These are phyloP conservation scores for Aquilaria sinensis DNA, from an alignment of 345 rosid genomes.

Conservation along the genomic window DNA sequence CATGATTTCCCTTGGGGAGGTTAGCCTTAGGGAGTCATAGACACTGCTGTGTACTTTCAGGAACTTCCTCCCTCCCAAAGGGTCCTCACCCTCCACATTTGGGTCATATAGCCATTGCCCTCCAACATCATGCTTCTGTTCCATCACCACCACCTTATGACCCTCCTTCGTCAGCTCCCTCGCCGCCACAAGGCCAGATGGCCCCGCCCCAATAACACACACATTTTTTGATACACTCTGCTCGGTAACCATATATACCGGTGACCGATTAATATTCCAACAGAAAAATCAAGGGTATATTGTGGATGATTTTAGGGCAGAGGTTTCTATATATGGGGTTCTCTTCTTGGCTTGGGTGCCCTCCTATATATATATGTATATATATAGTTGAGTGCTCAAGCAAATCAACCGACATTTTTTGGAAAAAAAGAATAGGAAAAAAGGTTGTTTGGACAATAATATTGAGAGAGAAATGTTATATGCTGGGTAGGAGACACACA, in stretches of 20 bases:
- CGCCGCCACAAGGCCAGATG: constrained; percentile 82
- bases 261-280: no score
- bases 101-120: constrained; percentile 88
- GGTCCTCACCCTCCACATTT: constrained; percentile 48
- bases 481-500: constrained; percentile 32
- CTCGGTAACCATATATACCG: constrained; percentile 35
- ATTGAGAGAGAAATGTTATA: constrained; percentile 13
- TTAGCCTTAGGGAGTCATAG: constrained; percentile 65
- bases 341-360: no score
- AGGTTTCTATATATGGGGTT: background rate
- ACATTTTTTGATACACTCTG: constrained; percentile 30
- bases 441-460: constrained; percentile 8
- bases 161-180: constrained; percentile 89
- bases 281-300: no score
- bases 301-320: background rate
- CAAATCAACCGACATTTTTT: background rate
- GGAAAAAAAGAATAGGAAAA: background rate
- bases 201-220: constrained; percentile 96
- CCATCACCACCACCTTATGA: constrained; percentile 61
- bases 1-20: constrained; percentile 86
- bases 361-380: no score
- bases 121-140: constrained; percentile 83
- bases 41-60: constrained; percentile 76
- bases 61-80: constrained; percentile 36
- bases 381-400: constrained; percentile 5